These are phyloP conservation scores for Serendipita sp. DNA, from an alignment of 768 basidiomycete species.

Conservation along the genomic window DNA sequence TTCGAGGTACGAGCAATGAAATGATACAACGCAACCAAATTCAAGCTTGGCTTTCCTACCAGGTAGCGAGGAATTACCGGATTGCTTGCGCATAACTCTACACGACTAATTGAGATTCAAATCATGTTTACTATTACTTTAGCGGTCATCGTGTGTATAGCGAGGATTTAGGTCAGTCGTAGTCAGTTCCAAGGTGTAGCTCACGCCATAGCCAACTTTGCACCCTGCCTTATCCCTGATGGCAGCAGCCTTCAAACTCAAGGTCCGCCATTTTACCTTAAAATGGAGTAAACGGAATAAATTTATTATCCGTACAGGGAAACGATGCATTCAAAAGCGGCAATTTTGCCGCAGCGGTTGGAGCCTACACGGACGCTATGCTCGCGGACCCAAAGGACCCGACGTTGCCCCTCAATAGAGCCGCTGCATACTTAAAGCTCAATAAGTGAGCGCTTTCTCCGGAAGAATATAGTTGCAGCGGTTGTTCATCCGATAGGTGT, in stretches of 20 bases:
- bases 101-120: no score
- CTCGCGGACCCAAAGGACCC: slow-evolving; percentile 51
- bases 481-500: slow-evolving; percentile 7
- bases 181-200: no score
- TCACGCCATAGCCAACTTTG: no score
- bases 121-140: no score
- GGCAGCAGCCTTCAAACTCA: background rate
- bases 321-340: slow-evolving; percentile 73
- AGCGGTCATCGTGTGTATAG: no score
- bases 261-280: background rate
- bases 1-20: no score
- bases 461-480: slow-evolving; percentile 9
- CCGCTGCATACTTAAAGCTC: slow-evolving; percentile 84
- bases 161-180: no score
- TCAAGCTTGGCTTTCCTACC: no score
- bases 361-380: slow-evolving; percentile 72
- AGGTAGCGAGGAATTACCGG: no score
- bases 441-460: slow-evolving; percentile 58
- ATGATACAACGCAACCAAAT: no score
- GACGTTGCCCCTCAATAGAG: slow-evolving; percentile 76
- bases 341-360: slow-evolving; percentile 63
- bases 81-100: no score
- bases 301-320: slow-evolving; percentile 34
- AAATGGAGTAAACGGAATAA: background rate
- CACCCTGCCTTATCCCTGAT: background rate